Percentiles rank a stretch among this genome's conserved stretches.
Evolutionary conservation across 2,329 filamentous ascomycete species (phyloP).

Genomic region (Clonostachys rosea): DNA sequence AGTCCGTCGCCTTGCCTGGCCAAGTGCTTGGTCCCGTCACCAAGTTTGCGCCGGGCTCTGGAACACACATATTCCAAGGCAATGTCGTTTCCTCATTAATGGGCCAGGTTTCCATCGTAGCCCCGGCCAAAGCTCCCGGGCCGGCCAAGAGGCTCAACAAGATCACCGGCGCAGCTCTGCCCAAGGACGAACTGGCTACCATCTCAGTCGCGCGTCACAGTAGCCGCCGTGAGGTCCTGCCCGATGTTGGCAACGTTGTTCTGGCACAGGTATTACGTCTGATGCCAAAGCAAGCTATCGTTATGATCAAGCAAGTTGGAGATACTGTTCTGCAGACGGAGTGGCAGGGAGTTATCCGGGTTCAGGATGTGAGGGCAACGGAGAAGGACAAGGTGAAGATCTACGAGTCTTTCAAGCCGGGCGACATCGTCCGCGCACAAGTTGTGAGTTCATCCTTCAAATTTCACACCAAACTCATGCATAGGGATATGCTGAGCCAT

Average conservation of each 20-base stretch:
- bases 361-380: conserved; percentile 88
- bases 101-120: conserved; percentile 58
- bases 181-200: conserved; percentile 36
- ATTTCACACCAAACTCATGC: not conserved
- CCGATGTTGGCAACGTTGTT: conserved; percentile 75
- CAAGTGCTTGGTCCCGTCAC: conserved; percentile 67
- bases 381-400: conserved; percentile 95
- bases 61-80: conserved; percentile 75
- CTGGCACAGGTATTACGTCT: conserved; percentile 84
- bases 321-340: conserved; percentile 69
- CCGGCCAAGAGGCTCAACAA: conserved; percentile 56
- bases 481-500: not conserved
- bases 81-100: conserved; percentile 79
- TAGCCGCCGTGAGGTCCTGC: conserved; percentile 66
- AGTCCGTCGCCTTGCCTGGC: conserved; percentile 72
- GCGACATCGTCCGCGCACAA: conserved; percentile 82
- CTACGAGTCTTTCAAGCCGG: conserved; percentile 85
- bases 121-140: conserved; percentile 37
- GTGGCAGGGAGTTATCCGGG: conserved; percentile 80
- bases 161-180: conserved; percentile 31
- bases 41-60: conserved; percentile 69
- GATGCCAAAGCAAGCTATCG: conserved; percentile 76
- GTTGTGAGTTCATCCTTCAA: conserved; percentile 53
- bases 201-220: conserved; percentile 49
- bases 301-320: conserved; percentile 81